A percentile compares a stretch with the other conserved stretches of the same genome.
Evolutionary conservation across 148 eudicot genomes (phyloP).

Genomic region (Bassia scoparia): DNA sequence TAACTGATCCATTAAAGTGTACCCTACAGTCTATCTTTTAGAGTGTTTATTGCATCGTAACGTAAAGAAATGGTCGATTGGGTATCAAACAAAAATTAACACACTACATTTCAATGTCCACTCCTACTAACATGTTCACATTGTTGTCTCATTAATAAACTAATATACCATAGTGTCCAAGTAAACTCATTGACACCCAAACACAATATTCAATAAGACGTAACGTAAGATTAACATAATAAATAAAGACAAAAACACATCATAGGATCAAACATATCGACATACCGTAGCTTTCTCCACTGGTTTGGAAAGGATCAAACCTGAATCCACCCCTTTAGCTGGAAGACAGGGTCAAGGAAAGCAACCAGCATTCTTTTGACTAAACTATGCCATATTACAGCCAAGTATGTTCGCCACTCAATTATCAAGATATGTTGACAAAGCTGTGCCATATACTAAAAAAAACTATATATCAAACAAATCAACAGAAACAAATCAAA

Average conservation of each 20-base stretch:
- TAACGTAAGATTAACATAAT: not conserved
- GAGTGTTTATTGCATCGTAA: not conserved
- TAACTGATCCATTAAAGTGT: no score
- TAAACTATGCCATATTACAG: not conserved
- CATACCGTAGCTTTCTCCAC: slow-evolving; percentile 27
- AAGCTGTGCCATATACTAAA: no score
- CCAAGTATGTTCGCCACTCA: no score
- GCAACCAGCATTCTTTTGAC: not conserved
- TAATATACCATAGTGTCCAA: no score
- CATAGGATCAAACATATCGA: not conserved
- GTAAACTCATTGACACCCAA: not conserved
- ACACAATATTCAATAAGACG: not conserved
- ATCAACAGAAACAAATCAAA: not conserved
- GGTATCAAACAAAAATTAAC: not conserved
- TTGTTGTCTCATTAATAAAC: not conserved
- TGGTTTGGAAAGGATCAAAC: slow-evolving; percentile 15
- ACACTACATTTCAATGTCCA: not conserved
- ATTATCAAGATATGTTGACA: no score
- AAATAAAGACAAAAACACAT: not conserved
- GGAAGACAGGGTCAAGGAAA: slow-evolving; percentile 22
- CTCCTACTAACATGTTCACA: not conserved
- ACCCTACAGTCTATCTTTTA: no score
- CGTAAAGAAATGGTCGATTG: not conserved
- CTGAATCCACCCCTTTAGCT: slow-evolving; percentile 26
- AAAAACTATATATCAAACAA: no score